phyloP scores from a whole-genome alignment of 2,329 filamentous ascomycete species.

The Nothophoma quercina region DNA sequence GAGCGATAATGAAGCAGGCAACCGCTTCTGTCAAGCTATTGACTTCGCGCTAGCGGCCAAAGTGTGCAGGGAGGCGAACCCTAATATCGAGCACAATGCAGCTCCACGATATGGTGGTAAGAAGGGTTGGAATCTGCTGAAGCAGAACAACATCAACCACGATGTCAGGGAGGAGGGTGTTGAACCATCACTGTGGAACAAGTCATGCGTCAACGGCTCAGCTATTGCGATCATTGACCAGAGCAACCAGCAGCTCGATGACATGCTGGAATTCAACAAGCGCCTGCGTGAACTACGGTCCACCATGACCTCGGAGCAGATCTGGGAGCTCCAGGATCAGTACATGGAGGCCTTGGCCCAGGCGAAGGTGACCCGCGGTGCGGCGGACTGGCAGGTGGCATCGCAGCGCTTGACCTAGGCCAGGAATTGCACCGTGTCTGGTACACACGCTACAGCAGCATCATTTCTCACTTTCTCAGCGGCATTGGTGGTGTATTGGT shows the following conservation, averaged over 20 bases:
- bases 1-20: slow-evolving; percentile 20
- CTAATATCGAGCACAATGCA: slow-evolving; percentile 18
- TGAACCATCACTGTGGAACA: slow-evolving; percentile 23
- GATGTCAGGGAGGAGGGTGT: slow-evolving; percentile 21
- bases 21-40: slow-evolving; percentile 14
- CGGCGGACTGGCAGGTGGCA: slow-evolving; percentile 4
- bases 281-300: not conserved
- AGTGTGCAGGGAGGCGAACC: slow-evolving; percentile 13
- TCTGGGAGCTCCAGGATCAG: not conserved
- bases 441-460: not conserved
- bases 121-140: slow-evolving; percentile 26
- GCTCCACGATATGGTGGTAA: slow-evolving; percentile 9
- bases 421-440: not conserved
- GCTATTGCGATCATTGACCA: slow-evolving; percentile 14
- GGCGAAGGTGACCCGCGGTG: slow-evolving; percentile 7
- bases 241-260: slow-evolving; percentile 7
- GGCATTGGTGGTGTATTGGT: slow-evolving; percentile 15
- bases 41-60: slow-evolving; percentile 8
- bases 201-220: slow-evolving; percentile 20
- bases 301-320: not conserved
- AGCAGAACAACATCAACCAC: slow-evolving; percentile 30
- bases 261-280: not conserved
- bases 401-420: slow-evolving; percentile 1
- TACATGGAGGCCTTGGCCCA: not conserved
- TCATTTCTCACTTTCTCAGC: not conserved